phyloP scores from a whole-genome alignment of 225 moss, liverwort and hornwort species.

The Lunularia cruciata region DNA sequence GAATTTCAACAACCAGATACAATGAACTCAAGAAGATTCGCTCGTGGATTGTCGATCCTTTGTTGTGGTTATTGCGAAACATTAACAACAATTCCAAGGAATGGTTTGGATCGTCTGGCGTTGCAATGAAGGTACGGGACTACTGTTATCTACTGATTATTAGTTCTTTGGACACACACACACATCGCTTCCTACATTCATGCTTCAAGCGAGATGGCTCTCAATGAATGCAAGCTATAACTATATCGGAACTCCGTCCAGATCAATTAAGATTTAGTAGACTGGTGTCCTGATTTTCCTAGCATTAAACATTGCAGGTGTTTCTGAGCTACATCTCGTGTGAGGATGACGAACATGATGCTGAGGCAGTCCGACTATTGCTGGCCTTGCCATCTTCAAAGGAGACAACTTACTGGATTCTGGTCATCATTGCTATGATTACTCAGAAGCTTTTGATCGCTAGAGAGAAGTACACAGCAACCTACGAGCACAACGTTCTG shows the following conservation, averaged over 20 bases:
- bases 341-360: slow-evolving; percentile 17
- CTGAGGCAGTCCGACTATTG: not conserved
- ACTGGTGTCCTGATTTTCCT: not conserved
- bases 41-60: slow-evolving; percentile 5
- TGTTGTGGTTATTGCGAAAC: slow-evolving; percentile 7
- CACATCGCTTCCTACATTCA: no score
- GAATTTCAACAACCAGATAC: slow-evolving; percentile 7
- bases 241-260: not conserved
- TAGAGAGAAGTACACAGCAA: not conserved
- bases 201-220: no score
- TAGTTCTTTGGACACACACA: no score
- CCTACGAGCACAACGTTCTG: slow-evolving; percentile 9
- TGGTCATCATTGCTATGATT: slow-evolving; percentile 11
- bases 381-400: slow-evolving; percentile 18
- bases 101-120: slow-evolving; percentile 19
- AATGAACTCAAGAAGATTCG: slow-evolving; percentile 8
- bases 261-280: not conserved
- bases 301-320: slow-evolving; percentile 1
- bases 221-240: no score
- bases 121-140: slow-evolving; percentile 14
- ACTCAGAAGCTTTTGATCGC: slow-evolving; percentile 9
- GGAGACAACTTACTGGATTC: slow-evolving; percentile 18
- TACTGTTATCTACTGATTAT: not conserved
- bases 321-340: slow-evolving; percentile 17
- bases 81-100: slow-evolving; percentile 2